Evolutionary conservation across 176 grass and related monocot genomes (phyloP).

Genomic region (Lolium perenne): DNA sequence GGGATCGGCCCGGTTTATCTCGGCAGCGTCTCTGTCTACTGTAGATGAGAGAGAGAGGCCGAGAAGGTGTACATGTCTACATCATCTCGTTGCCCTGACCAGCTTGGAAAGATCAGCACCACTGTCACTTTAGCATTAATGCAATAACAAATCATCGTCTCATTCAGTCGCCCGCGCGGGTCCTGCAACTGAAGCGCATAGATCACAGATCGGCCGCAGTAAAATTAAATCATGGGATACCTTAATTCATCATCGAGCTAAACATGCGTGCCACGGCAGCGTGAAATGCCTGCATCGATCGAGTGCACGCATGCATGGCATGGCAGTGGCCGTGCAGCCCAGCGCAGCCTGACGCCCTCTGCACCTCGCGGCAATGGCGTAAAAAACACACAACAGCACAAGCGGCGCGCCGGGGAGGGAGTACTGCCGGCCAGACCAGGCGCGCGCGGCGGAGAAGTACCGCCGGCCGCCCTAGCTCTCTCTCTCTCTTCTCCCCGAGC

Average conservation of each 20-base stretch:
- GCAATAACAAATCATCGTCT: too few relatives aligned
- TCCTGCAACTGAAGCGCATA: too few relatives aligned
- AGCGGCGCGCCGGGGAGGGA: not conserved
- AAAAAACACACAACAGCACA: not conserved
- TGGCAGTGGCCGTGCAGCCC: not conserved
- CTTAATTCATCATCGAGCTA: not conserved
- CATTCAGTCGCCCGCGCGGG: too few relatives aligned
- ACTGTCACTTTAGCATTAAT: too few relatives aligned
- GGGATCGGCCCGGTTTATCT: too few relatives aligned
- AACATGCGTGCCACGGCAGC: not conserved
- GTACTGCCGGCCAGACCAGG: not conserved
- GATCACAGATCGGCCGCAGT: too few relatives aligned
- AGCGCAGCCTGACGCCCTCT: not conserved
- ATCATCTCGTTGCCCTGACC: too few relatives aligned
- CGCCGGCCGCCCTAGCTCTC: not conserved
- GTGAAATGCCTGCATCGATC: not conserved
- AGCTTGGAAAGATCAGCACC: too few relatives aligned
- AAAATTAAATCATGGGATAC: too few relatives aligned
- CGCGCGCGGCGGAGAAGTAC: not conserved
- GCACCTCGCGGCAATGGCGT: not conserved
- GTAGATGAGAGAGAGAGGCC: too few relatives aligned
- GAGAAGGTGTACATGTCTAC: too few relatives aligned
- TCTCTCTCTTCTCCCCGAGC: not conserved
- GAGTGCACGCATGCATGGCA: slow-evolving; percentile 20
- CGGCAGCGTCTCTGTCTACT: too few relatives aligned